Conservation (phyloP, 305 asterid genomes). For the Fraxinus baroniana region DNA sequence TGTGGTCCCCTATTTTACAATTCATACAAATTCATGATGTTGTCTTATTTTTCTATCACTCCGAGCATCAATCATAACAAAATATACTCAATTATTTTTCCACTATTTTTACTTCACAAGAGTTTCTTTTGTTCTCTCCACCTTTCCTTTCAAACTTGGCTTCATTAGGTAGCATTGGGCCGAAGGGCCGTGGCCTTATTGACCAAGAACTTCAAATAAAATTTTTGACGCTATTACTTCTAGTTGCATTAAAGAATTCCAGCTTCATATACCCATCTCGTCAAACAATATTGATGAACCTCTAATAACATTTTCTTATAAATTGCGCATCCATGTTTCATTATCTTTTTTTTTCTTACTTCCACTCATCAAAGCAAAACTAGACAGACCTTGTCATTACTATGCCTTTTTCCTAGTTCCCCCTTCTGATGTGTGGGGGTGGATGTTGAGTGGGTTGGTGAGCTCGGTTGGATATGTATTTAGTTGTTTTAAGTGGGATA, state of each 20-base stretch:
- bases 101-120: not conserved
- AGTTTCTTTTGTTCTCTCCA: not conserved
- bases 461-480: no score
- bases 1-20: no score
- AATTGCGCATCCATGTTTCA: not conserved
- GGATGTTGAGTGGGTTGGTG: no score
- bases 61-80: no score
- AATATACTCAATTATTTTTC: not conserved
- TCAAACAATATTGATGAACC: not conserved
- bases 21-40: no score
- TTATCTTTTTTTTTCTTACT: not conserved
- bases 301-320: not conserved
- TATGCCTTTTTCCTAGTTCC: no score
- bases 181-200: not conserved
- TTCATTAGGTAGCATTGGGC: not conserved
- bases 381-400: not conserved
- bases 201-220: not conserved
- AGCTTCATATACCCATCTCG: not conserved
- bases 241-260: not conserved
- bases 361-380: not conserved
- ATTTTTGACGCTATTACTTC: not conserved
- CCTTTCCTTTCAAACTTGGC: not conserved
- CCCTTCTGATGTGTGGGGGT: no score
- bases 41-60: no score
- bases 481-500: no score